Evolutionary conservation across 2,329 filamentous ascomycete genomes (phyloP).

Genomic region (Periglandula ipomoeae): DNA sequence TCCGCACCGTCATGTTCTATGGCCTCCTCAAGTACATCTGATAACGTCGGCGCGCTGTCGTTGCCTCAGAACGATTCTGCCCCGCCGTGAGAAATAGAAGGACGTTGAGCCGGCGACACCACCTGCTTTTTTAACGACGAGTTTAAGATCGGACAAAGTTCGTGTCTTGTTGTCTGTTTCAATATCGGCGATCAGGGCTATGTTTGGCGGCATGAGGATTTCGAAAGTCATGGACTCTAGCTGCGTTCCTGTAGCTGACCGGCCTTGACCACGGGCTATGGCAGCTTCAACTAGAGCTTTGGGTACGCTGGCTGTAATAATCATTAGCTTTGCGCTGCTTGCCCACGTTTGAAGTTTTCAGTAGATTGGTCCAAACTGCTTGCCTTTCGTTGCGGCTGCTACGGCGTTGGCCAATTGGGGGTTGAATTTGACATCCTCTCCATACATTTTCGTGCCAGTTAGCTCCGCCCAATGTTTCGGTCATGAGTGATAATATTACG

Average conservation of each 20-base stretch:
- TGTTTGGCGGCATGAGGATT: conserved; percentile 65
- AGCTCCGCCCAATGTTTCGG: too few relatives aligned
- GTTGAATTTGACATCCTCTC: conserved; percentile 65
- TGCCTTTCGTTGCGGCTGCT: conserved; percentile 68
- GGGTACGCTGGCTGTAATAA: conserved; percentile 56
- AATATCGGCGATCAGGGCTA: conserved; percentile 74
- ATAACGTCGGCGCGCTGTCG: conserved; percentile 45
- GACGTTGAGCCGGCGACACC: conserved; percentile 64
- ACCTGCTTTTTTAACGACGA: conserved; percentile 60
- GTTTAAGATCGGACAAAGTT: conserved; percentile 62
- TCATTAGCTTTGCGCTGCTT: too few relatives aligned
- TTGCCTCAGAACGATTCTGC: conserved; percentile 58
- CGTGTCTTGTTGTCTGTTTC: conserved; percentile 75
- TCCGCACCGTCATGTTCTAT: conserved; percentile 72
- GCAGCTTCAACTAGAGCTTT: conserved; percentile 79
- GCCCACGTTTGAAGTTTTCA: too few relatives aligned
- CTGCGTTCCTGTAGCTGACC: conserved; percentile 61
- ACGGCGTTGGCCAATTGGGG: conserved; percentile 66
- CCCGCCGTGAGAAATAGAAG: conserved; percentile 79
- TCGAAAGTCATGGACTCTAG: conserved; percentile 76
- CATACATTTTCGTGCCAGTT: conserved; percentile 49
- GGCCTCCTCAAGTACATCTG: conserved; percentile 69
- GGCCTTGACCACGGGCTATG: conserved; percentile 80
- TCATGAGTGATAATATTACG: conserved; percentile 14
- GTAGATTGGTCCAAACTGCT: too few relatives aligned